Percentiles rank a stretch among this genome's conserved stretches.
phyloP scores from a whole-genome alignment of 352 stramenopile species.

The Phytophthora lateralis region DNA sequence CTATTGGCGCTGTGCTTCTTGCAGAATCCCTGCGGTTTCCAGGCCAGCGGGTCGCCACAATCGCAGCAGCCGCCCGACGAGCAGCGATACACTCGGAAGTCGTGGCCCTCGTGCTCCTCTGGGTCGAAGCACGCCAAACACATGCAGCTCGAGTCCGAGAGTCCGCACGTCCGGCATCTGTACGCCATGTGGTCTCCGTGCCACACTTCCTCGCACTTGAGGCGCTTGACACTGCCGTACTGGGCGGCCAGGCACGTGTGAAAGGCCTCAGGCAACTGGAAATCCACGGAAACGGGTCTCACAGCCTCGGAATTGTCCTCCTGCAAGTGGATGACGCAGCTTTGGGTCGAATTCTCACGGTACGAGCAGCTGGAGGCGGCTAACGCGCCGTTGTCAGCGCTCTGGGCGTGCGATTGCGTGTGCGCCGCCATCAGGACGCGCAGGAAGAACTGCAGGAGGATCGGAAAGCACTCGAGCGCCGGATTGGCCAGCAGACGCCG shows the following conservation, averaged over 20 bases:
- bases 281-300: constrained; percentile 21
- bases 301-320: constrained; percentile 26
- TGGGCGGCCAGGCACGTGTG: constrained; percentile 48
- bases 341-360: constrained; percentile 36
- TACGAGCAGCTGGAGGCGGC: constrained; percentile 26
- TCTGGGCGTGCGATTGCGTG: constrained; percentile 26
- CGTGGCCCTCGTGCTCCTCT: constrained; percentile 77
- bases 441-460: constrained; percentile 69
- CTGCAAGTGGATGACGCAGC: constrained; percentile 42
- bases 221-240: constrained; percentile 72
- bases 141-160: constrained; percentile 90
- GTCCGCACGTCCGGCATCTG: constrained; percentile 75
- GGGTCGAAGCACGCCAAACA: constrained; percentile 83
- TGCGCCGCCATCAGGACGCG: constrained; percentile 67
- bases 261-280: constrained; percentile 46
- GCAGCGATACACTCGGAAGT: constrained; percentile 84
- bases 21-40: constrained; percentile 80
- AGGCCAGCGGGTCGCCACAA: constrained; percentile 81
- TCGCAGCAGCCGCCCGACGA: constrained; percentile 83
- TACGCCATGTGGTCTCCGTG: constrained; percentile 89
- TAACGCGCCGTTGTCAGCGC: background rate
- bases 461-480: constrained; percentile 39
- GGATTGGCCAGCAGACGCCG: constrained; percentile 31
- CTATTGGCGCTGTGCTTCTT: constrained; percentile 54
- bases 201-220: constrained; percentile 89